Evolutionary conservation across 2,329 filamentous ascomycete genomes (phyloP).

Genomic region (Acrocalymma vagum): DNA sequence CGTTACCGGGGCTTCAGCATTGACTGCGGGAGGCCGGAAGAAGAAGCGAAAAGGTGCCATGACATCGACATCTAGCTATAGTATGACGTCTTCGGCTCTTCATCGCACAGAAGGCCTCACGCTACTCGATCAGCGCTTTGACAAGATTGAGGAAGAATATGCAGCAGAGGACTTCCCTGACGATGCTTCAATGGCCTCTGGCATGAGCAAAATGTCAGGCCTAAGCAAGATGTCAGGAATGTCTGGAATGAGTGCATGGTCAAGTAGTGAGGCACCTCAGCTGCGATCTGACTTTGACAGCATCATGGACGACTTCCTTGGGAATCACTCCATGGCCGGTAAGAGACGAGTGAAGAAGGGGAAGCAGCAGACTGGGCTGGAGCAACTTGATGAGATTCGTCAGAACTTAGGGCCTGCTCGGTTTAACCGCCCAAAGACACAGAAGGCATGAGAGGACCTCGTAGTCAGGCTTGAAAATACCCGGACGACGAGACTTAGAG

Average conservation of each 20-base stretch:
- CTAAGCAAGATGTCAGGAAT: constrained; percentile 47
- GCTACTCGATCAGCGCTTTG: constrained; percentile 88
- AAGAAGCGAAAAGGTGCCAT: constrained; percentile 97
- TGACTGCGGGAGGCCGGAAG: constrained; percentile 74
- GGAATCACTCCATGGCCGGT: constrained; percentile 73
- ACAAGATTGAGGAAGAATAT: constrained; percentile 86
- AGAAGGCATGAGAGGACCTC: too few species aligned
- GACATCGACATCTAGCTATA: constrained; percentile 86
- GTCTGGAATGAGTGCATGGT: constrained; percentile 44
- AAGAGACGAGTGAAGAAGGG: constrained; percentile 79
- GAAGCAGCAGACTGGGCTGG: constrained; percentile 80
- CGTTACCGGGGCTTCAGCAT: constrained; percentile 73
- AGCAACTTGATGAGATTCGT: constrained; percentile 90
- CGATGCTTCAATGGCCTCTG: constrained; percentile 57
- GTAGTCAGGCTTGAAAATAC: too few species aligned
- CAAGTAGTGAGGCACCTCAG: constrained; percentile 55
- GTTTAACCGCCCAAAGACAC: constrained; percentile 50
- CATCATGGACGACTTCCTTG: constrained; percentile 93
- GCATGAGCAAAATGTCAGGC: constrained; percentile 61
- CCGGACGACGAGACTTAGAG: too few species aligned
- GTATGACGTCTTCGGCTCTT: constrained; percentile 89
- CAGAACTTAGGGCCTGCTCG: constrained; percentile 80
- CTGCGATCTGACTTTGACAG: constrained; percentile 82
- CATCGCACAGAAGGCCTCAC: constrained; percentile 87
- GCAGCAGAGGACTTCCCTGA: constrained; percentile 52